Percentiles rank a stretch among this genome's conserved stretches.
Conservation (phyloP, 257 asterid genomes). For the Thymus quinquecostatus region DNA sequence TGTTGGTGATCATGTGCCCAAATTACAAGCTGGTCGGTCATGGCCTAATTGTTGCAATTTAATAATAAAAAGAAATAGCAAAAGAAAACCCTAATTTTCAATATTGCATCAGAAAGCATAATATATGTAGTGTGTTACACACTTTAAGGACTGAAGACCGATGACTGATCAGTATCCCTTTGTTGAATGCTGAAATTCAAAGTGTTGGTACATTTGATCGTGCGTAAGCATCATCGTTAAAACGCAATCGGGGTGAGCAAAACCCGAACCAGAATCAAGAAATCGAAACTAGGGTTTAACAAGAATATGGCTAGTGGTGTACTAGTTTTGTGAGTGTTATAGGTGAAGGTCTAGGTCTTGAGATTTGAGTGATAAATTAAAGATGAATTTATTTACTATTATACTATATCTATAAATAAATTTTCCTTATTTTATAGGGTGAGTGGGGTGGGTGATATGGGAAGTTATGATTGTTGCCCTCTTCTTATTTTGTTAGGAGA, state of each 20-base stretch:
- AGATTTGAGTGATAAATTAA: neutral
- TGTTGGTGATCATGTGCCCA: constrained; percentile 24
- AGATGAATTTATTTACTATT: neutral
- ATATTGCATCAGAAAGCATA: constrained; percentile 1
- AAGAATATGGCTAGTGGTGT: neutral
- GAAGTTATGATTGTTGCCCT: constrained; percentile 10
- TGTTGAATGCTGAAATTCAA: neutral
- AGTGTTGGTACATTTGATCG: neutral
- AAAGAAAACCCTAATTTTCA: neutral
- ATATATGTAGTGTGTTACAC: neutral
- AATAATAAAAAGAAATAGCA: neutral
- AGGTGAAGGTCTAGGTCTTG: constrained; percentile 5
- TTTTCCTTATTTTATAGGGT: constrained; percentile 16
- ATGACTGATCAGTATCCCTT: neutral
- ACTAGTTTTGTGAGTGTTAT: neutral
- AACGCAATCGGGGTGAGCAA: neutral
- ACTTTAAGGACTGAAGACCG: neutral
- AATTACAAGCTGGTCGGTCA: neutral
- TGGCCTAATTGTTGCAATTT: constrained; percentile 10
- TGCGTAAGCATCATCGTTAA: neutral
- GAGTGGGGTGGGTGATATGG: constrained; percentile 30
- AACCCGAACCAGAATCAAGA: neutral
- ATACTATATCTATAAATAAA: too few species aligned
- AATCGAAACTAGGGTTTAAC: neutral
- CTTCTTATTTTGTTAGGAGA: neutral